These are phyloP conservation scores for Xerocomellus chrysenteron DNA, from an alignment of 768 basidiomycete species.

Conservation along the genomic window DNA sequence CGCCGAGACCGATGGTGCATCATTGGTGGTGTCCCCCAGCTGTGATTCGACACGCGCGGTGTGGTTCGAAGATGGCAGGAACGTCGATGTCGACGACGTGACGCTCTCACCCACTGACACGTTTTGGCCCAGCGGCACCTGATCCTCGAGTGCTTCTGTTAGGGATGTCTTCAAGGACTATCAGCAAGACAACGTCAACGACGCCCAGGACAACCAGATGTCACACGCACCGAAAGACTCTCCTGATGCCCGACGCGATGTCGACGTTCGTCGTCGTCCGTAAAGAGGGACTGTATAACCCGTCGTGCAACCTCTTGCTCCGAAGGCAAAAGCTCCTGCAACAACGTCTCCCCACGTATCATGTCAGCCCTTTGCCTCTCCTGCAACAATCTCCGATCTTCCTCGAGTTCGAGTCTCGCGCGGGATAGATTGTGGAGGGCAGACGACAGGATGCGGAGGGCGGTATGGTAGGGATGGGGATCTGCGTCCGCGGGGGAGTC, in stretches of 20 bases:
- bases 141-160: slow-evolving; percentile 50
- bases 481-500: slow-evolving; percentile 48
- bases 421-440: slow-evolving; percentile 59
- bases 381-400: slow-evolving; percentile 46
- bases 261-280: slow-evolving; percentile 41
- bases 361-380: slow-evolving; percentile 60
- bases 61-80: background rate
- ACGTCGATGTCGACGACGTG: slow-evolving; percentile 13
- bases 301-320: slow-evolving; percentile 69
- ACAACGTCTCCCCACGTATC: slow-evolving; percentile 50
- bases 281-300: slow-evolving; percentile 65
- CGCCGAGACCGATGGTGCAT: background rate
- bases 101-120: slow-evolving; percentile 22
- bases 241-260: slow-evolving; percentile 55
- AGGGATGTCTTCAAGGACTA: slow-evolving; percentile 49
- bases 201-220: background rate
- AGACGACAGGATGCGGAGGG: slow-evolving; percentile 67
- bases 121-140: slow-evolving; percentile 37
- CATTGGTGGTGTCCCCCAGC: background rate
- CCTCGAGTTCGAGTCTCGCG: slow-evolving; percentile 63
- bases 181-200: background rate
- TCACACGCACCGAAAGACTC: slow-evolving; percentile 53
- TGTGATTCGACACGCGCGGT: background rate
- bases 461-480: slow-evolving; percentile 61
- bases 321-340: slow-evolving; percentile 55